Evolutionary conservation across 768 basidiomycete species (phyloP), one percentile per base, ranked within the genome.

Genomic region (Boletellus sp.): DNA sequence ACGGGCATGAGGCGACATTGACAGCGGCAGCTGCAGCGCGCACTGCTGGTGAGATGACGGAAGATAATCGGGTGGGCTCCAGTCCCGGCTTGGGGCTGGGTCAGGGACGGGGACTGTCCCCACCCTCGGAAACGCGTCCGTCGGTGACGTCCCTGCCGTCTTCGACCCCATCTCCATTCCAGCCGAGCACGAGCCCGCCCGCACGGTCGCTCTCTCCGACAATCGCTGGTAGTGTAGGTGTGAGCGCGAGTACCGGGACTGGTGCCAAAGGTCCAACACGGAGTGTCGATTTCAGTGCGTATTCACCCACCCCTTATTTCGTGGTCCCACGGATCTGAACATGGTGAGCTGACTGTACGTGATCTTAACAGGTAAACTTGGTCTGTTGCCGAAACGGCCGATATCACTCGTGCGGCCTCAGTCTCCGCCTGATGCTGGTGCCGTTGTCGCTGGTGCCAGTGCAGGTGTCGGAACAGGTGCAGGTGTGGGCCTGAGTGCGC

Each of bases 301-400:
- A 17, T 20, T 31, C 3, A 11, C 28, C 11, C 28, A 8, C 28
- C 2, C 28, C 4, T 12, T n/a, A 19, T 20, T 1, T 12, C 20
- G 13, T 9, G 9, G 9, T 10, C 28, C 28, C 3, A 28, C 11
- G 28, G 9, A n/a, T n/a, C n/a, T n/a, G n/a, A n/a, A n/a, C n/a
- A 7, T 16, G 13, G 4, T 19, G 26, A 17, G 4, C 32, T 53
- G 13, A 44, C 40, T 26, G n/a, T 20, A 17, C 17, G 16, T 6
- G 16, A 1, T 9, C 20, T 15, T 15, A 28, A 6, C 11, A 83
- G 84, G 79, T 44, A 86, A 85, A 68, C 70, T 87, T 0, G 87
- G 87, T 20, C 65, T 90, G 22, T 70, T 89, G 17, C 87, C 87
- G 5, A 88, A 87, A 67, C 78, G 83, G 0, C 85, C 87, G 6